Conservation (phyloP, 805 yeast species). For the Kazachstania viticola region DNA sequence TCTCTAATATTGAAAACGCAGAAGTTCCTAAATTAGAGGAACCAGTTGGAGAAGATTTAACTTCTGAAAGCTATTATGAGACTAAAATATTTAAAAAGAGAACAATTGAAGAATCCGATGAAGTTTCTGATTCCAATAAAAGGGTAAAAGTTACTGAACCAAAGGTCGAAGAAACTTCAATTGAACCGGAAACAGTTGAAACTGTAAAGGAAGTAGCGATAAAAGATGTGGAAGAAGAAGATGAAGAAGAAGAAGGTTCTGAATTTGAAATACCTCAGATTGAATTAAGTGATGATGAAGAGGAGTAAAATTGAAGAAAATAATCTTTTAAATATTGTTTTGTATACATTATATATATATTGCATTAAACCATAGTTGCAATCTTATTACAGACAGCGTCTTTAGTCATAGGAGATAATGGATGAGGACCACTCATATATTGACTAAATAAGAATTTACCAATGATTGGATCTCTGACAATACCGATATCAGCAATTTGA, state of each 20-base stretch:
- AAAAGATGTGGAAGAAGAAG: slow-evolving; percentile 7
- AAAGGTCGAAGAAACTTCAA: slow-evolving; percentile 1
- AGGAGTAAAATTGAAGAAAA: slow-evolving; percentile 2
- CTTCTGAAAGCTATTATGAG: too few relatives aligned
- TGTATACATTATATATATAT: background rate
- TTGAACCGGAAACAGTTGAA: slow-evolving; percentile 2
- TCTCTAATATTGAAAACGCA: background rate
- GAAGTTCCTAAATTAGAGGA: too few relatives aligned
- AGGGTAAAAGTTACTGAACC: slow-evolving; percentile 6
- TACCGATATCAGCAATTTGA: slow-evolving; percentile 39
- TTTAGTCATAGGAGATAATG: slow-evolving; percentile 20
- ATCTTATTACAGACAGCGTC: slow-evolving; percentile 16
- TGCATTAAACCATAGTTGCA: slow-evolving; percentile 7
- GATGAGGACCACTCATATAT: slow-evolving; percentile 52
- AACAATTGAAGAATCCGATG: background rate
- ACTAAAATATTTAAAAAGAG: slow-evolving; percentile 7
- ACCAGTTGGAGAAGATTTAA: too few relatives aligned
- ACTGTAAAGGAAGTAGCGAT: slow-evolving; percentile 2
- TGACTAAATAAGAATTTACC: slow-evolving; percentile 60
- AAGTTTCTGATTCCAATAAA: too few relatives aligned
- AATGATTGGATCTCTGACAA: slow-evolving; percentile 47
- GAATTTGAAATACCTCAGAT: slow-evolving; percentile 25
- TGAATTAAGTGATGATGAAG: slow-evolving; percentile 11
- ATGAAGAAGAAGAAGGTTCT: slow-evolving; percentile 17
- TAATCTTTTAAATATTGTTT: background rate